Evolutionary conservation across 176 grass and related monocot genomes (phyloP).

Genomic region (Pontederia crassipes): DNA sequence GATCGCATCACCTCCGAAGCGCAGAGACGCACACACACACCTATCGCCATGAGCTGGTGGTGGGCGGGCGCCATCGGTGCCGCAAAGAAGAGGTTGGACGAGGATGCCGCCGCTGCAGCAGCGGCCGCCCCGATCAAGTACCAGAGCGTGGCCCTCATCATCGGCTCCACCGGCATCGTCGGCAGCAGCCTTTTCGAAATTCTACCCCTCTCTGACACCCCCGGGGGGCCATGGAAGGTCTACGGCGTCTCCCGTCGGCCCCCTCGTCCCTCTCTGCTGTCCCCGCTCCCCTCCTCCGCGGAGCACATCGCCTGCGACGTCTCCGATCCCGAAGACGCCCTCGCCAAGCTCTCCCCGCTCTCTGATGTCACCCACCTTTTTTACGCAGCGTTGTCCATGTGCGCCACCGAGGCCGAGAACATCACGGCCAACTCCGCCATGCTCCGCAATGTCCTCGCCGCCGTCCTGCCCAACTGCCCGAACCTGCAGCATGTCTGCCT

Average conservation of each 20-base stretch:
- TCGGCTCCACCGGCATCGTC: conserved; percentile 64
- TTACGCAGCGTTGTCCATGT: not conserved
- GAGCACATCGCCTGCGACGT: conserved; percentile 1
- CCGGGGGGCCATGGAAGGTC: conserved; percentile 35
- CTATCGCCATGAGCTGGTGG: conserved; percentile 71
- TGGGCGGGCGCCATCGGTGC: conserved; percentile 76
- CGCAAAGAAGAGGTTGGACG: conserved; percentile 57
- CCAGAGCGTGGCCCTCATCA: conserved; percentile 56
- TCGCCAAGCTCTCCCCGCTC: not conserved
- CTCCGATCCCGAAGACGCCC: not conserved
- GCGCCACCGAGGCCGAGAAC: not conserved
- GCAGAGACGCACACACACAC: not conserved
- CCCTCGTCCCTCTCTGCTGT: not conserved
- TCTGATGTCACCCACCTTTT: conserved; percentile 1
- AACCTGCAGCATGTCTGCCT: conserved; percentile 6
- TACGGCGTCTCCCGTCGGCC: conserved; percentile 38
- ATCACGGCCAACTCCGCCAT: not conserved
- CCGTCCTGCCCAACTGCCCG: not conserved
- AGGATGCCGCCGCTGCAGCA: conserved; percentile 19
- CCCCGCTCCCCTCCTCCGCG: not conserved
- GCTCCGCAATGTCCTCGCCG: conserved; percentile 6
- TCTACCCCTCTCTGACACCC: conserved; percentile 67
- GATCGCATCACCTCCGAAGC: not conserved
- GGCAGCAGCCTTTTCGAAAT: conserved; percentile 66
- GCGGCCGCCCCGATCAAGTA: conserved; percentile 9